Evolutionary conservation across 164 flowering plant species (phyloP), one percentile per base, ranked within the genome.

Genomic region (Amborella trichopoda): DNA sequence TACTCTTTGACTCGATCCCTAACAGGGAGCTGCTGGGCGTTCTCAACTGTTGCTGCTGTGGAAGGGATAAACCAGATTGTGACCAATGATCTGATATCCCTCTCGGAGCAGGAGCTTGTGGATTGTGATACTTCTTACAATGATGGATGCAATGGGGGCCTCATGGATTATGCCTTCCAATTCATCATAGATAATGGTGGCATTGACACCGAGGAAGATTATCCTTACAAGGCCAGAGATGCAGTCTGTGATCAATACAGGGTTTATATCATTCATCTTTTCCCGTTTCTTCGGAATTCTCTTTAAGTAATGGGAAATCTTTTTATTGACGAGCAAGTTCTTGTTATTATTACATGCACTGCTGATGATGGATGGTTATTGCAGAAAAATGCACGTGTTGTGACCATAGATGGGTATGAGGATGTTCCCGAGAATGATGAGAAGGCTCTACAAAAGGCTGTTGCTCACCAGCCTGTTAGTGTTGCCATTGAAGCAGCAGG

Each of bases 11-110:
- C 20, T 16, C n/a, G n/a, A n/a, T n/a, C n/a, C n/a, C n/a, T 28
- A 4, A 21, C 57, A 83, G 94, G 94, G 16, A 83, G 96, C 59
- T 86, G 96, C 65, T 90, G 98, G 98, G 98, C 98, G 6, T 90
- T 90, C 55, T 90, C 98, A 18, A 81, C 98, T 0, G 60, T 83
- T 12, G 94, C 94, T 1, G 76, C 96, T 0, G 89, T 90, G 41
- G 98, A 90, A 68, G 94, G 91, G 14, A 62, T 90, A 39, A 90
- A 86, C 75, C 50, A 83, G 56, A 76, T 90, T 4, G 86, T 69
- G 3, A 81, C 89, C 0, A 94, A 77, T 4, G 77, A 80, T 24
- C 44, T 90, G 8, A 52, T 77, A 48, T 61, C 86, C 22, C 68
- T 86, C 3, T 90, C 98, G 3, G 98, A 86, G 66, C 98, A 90